These are phyloP conservation scores for Lasiodiplodia theobromae DNA, from an alignment of 2,329 filamentous ascomycete genomes.

Conservation along the genomic window DNA sequence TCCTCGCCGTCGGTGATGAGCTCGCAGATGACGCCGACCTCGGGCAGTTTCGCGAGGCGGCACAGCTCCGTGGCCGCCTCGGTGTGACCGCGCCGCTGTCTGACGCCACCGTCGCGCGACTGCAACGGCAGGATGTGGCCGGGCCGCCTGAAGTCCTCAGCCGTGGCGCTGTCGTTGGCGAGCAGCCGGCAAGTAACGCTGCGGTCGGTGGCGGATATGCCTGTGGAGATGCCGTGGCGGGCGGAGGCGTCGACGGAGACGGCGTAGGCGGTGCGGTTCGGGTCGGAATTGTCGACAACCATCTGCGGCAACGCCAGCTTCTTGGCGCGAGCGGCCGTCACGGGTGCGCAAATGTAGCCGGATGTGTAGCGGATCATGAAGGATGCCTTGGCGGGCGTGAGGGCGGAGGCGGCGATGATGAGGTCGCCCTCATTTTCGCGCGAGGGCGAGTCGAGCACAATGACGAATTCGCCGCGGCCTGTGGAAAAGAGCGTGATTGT, in stretches of 20 bases:
- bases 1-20: conserved; percentile 85
- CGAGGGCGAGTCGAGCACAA: conserved; percentile 89
- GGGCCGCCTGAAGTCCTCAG: conserved; percentile 75
- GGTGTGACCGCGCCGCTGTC: conserved; percentile 83
- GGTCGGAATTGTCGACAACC: conserved; percentile 77
- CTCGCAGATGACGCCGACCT: conserved; percentile 87
- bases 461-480: conserved; percentile 81
- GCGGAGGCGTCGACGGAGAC: conserved; percentile 83
- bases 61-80: conserved; percentile 95
- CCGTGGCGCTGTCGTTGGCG: conserved; percentile 60
- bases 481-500: conserved; percentile 28
- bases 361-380: conserved; percentile 93
- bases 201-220: conserved; percentile 89
- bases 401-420: conserved; percentile 85
- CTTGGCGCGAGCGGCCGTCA: conserved; percentile 72
- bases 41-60: conserved; percentile 76
- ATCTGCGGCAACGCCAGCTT: conserved; percentile 85
- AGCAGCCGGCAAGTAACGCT: conserved; percentile 81
- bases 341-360: conserved; percentile 89
- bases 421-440: conserved; percentile 99
- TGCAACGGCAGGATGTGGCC: conserved; percentile 90
- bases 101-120: conserved; percentile 79
- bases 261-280: conserved; percentile 91
- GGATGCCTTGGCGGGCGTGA: conserved; percentile 90
- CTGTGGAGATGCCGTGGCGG: conserved; percentile 74